Base-by-base conservation (phyloP, 1,139 yeast species). In the Suhomyces choctaworum region DNA sequence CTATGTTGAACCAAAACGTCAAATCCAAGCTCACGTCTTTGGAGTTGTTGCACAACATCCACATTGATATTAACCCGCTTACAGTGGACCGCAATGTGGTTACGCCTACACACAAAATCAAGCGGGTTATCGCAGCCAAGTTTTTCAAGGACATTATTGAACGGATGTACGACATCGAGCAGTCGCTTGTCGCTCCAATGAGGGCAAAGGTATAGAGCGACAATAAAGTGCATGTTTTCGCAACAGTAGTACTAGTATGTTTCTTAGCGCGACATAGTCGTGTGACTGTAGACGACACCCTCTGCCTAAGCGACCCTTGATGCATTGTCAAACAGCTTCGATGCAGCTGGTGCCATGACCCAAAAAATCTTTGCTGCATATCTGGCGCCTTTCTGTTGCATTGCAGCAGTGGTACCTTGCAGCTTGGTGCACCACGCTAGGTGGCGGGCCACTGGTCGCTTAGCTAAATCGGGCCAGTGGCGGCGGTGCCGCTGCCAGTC, bases 81-180 rank as follows among this genome's bases (percentile, higher is more conserved):
- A 63, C 59, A 11, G 50, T 65, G 27, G 70, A 62, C 34, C 51
- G 66, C 24, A 59, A 64, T 31, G 63, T 66, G 13, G 61, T 69
- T 10, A 69, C 75, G 1, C 73, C 73, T 11, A 69, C 73, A 1
- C 50, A 62, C 48, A 68, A 69, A 47, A 50, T 69, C 32, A 66
- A 62, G 45, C 54, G 73, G 44, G 70, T 65, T 1, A 30, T 66
- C 16, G 71, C 71, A 24, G 49, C 58, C 29, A 62, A 58, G 29
- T 61, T 52, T 42, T 67, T 67, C 40, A 44, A 34, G 5, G 40
- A 47, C 8, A 34, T 38, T 4, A 35, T 50, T 28, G 39, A 34
- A 5, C 38, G 30, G 14, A 35, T 52, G 40, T 52, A 52, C 34
- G 51, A 49, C 9, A 31, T 26, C 8, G 54, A 49, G 23, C 37